phyloP scores from a whole-genome alignment of 495 filamentous ascomycete genomes.

The Hypoxylon fragiforme region DNA sequence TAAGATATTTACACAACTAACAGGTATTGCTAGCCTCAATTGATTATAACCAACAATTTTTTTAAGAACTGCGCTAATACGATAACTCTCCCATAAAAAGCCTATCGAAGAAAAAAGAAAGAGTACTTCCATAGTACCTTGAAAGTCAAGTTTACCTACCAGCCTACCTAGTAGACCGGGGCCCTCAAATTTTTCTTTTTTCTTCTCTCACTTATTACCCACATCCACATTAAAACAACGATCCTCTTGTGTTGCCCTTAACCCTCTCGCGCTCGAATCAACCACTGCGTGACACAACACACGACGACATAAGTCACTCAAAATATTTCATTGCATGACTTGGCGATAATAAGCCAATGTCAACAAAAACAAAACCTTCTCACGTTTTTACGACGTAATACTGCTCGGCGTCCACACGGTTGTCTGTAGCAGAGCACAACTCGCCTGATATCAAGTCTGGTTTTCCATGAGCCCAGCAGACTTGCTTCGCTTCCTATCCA shows the following conservation, averaged over 20 bases:
- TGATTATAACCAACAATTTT: too few relatives aligned
- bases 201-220: not conserved
- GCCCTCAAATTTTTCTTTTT: not conserved
- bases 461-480: constrained; percentile 87
- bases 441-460: constrained; percentile 16
- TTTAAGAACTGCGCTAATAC: too few relatives aligned
- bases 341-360: constrained; percentile 33
- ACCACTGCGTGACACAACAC: constrained; percentile 20
- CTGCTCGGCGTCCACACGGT: constrained; percentile 18
- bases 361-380: constrained; percentile 8
- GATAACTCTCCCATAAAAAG: too few relatives aligned
- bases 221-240: not conserved
- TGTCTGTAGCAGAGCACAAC: constrained; percentile 16
- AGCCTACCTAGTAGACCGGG: too few relatives aligned
- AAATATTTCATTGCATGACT: constrained; percentile 22
- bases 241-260: not conserved
- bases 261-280: constrained; percentile 2
- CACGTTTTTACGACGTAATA: constrained; percentile 6
- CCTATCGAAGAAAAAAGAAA: not conserved
- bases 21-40: too few relatives aligned
- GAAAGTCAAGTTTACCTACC: too few relatives aligned
- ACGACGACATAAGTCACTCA: constrained; percentile 6
- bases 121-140: too few relatives aligned
- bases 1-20: too few relatives aligned
- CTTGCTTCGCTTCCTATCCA: constrained; percentile 91